Percentiles rank a stretch among this genome's conserved stretches.
phyloP scores from a whole-genome alignment of 768 basidiomycete genomes.

The Lentinula guzmanii region DNA sequence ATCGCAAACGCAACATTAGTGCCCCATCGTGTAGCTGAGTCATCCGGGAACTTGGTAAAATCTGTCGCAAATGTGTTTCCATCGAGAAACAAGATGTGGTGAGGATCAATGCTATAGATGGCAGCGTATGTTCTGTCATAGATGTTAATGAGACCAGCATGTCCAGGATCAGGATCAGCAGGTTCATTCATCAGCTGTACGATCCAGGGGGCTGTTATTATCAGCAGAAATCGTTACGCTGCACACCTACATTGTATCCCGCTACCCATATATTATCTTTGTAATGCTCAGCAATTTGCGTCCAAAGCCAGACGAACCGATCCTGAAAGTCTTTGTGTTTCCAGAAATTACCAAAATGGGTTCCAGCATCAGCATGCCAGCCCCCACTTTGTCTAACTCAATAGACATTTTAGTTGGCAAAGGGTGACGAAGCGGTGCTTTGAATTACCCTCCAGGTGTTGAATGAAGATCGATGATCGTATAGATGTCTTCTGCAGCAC shows the following conservation, averaged over 20 bases:
- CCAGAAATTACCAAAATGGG: slow-evolving; percentile 47
- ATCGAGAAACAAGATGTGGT: slow-evolving; percentile 55
- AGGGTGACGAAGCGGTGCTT: slow-evolving; percentile 46
- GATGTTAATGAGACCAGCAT: slow-evolving; percentile 37
- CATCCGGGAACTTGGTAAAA: slow-evolving; percentile 42
- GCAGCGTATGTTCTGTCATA: slow-evolving; percentile 47
- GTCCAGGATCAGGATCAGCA: slow-evolving; percentile 38
- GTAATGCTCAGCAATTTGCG: slow-evolving; percentile 49
- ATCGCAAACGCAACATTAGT: slow-evolving; percentile 49
- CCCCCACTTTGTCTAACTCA: slow-evolving; percentile 37
- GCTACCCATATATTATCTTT: slow-evolving; percentile 53
- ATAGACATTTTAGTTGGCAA: not conserved
- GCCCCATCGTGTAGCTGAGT: slow-evolving; percentile 29
- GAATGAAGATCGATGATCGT: slow-evolving; percentile 59
- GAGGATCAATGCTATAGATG: slow-evolving; percentile 43
- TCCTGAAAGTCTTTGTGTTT: slow-evolving; percentile 60
- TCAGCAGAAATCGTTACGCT: not conserved
- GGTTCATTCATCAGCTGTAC: slow-evolving; percentile 47
- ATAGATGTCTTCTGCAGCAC: slow-evolving; percentile 49
- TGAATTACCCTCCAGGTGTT: slow-evolving; percentile 28
- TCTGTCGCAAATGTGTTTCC: slow-evolving; percentile 57
- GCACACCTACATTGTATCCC: slow-evolving; percentile 42
- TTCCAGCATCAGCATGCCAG: slow-evolving; percentile 52
- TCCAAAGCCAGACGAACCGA: slow-evolving; percentile 51
- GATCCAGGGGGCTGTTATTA: slow-evolving; percentile 8